Conservation (phyloP, 306 rosid species). For the Cucurbita maxima region DNA sequence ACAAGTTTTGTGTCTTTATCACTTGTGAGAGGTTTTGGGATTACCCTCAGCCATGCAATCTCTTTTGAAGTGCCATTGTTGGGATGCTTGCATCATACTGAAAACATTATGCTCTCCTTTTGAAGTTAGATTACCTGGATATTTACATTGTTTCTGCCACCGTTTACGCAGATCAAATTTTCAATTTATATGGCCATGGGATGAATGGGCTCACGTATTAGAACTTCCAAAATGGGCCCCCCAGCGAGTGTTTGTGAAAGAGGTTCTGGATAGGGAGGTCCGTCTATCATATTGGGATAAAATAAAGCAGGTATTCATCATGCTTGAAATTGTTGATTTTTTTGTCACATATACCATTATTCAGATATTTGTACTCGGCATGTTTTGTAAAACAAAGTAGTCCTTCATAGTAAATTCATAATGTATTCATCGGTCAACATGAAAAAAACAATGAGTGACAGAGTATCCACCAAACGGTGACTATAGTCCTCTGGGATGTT, state of each 20-base stretch:
- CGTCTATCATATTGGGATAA: constrained; percentile 98
- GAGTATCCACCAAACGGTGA: background rate
- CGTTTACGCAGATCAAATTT: constrained; percentile 67
- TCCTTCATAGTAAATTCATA: background rate
- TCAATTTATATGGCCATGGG: constrained; percentile 99
- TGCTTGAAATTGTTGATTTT: background rate
- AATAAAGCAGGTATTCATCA: constrained; percentile 74
- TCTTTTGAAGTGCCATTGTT: background rate
- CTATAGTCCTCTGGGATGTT: background rate
- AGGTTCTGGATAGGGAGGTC: constrained; percentile 95
- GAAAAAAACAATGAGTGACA: background rate
- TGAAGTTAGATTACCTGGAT: background rate
- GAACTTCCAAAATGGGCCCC: constrained; percentile 99
- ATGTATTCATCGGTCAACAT: background rate
- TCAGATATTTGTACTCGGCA: background rate
- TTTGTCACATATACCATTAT: background rate
- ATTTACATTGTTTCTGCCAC: background rate
- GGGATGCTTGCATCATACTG: background rate
- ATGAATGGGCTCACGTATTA: constrained; percentile 88
- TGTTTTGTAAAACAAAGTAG: background rate
- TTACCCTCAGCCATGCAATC: background rate
- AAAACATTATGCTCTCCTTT: background rate
- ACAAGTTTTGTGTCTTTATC: background rate
- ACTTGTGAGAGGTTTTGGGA: background rate
- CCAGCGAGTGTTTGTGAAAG: constrained; percentile 95